Evolutionary conservation across 225 moss, liverwort and hornwort species (phyloP), one percentile per base, ranked within the genome.

Genomic region (Ulota crispa): DNA sequence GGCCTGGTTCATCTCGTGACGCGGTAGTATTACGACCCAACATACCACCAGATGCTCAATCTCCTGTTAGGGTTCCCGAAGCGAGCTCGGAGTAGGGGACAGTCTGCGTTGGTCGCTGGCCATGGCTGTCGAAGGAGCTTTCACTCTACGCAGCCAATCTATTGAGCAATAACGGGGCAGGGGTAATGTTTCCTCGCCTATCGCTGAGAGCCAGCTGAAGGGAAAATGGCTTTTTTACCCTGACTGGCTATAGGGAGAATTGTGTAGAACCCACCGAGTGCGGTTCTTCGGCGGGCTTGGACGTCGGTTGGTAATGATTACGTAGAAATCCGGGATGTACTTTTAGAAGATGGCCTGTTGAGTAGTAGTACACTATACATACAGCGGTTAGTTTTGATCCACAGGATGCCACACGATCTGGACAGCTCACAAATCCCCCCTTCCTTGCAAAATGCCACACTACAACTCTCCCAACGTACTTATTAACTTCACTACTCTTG

Each of bases 291-390:
- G 28, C 47, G 36, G 68, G 63, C 74, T 43, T 55, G 74, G 47
- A 59, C 71, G 24, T 71, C 26, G 41, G 41, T 72, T 50, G 52
- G 68, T 26, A 77, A 59, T 21, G 74, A 78, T 14, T 72, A 47
- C 64, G 47, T 69, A 34, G 60, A 64, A 47, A 78, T 84, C 64
- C 74, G 64, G 64, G 67, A 42, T 71, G 75, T 79, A 70, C 42
- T 76, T 82, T 41, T 75, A 79, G 84, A 84, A 70, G 78, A 81
- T 73, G 57, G 21, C 21, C 28, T 65, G 56, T 81, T 79, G 79
- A 85, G 78, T 76, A 85, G 27, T 85, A 85, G 23, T 85, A 85
- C 72, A 77, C 52, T 76, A 24, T 24, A 70, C 76, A 24, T 24
- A 70, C 76, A 72, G 82, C 82, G 24, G 59, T 66, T 64, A 39